These are phyloP conservation scores for Mitragyna speciosa DNA, from an alignment of 257 asterid genomes.

Conservation along the genomic window DNA sequence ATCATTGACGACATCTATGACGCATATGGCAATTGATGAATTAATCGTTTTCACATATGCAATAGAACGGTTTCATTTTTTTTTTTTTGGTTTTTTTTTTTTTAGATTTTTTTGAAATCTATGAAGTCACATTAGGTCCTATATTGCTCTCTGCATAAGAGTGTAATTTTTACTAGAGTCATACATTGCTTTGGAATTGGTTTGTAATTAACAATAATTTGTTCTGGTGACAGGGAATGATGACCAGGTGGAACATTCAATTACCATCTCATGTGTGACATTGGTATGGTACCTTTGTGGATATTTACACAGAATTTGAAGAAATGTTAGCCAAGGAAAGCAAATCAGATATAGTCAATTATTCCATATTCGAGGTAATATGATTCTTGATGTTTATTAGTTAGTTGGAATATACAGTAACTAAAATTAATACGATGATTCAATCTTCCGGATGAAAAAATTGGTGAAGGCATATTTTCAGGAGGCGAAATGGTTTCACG, in stretches of 20 bases:
- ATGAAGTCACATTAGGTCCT: too few relatives aligned
- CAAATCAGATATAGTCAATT: background rate
- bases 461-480: too few relatives aligned
- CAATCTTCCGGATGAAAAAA: slow-evolving; percentile 19
- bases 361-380: slow-evolving; percentile 23
- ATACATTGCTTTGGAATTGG: too few relatives aligned
- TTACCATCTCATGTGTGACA: slow-evolving; percentile 24
- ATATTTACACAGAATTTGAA: slow-evolving; percentile 17
- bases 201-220: background rate
- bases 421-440: too few relatives aligned
- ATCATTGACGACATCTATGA: slow-evolving; percentile 32
- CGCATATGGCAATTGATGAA: slow-evolving; percentile 26
- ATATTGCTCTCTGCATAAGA: too few relatives aligned
- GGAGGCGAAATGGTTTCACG: too few relatives aligned
- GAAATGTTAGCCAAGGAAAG: slow-evolving; percentile 9
- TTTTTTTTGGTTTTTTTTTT: background rate
- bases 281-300: slow-evolving; percentile 11
- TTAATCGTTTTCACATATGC: slow-evolving; percentile 25
- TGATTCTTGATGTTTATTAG: background rate
- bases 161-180: background rate
- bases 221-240: background rate
- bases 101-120: too few relatives aligned
- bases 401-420: too few relatives aligned
- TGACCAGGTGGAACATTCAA: slow-evolving; percentile 26
- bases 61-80: slow-evolving; percentile 10